Evolutionary conservation across 1,139 yeast species (phyloP), one percentile per base, ranked within the genome.

Genomic region (Blastobotrys serpentis): DNA sequence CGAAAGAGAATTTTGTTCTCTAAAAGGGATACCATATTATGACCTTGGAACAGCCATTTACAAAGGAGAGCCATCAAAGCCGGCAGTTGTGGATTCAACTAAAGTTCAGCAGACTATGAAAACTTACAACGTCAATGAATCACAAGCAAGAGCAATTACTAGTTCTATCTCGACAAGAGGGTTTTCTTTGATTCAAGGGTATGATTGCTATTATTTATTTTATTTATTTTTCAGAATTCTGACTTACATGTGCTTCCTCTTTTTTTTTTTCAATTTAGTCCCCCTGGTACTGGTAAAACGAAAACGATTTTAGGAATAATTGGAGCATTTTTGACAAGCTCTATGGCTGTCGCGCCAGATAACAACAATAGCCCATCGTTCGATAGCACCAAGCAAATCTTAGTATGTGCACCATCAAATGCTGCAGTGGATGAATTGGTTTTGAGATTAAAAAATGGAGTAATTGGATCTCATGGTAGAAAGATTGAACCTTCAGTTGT

Each of bases 351-450:
- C 1, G 60, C 69, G 2, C 73, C 76, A 0, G 70, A 68, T 1
- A 60, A 56, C 22, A 52, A 49, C 4, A 60, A 56, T 23, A 52
- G 50, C 4, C 49, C 23, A 41, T 30, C 32, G 21, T 42, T 43
- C 11, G 44, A 42, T 10, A 52, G 65, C 47, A 78, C 76, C 32
- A 73, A 72, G 47, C 78, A 82, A 51, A 79, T 94, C 2, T 71
- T 94, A 47, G 82, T 94, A 25, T 94, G 98, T 77, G 98, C 98
- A 1, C 99, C 99, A 2, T 88, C 97, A 65, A 94, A 94, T 70
- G 99, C 99, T 0, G 99, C 99, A 7, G 97, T 94, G 5, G 99
- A 94, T 70, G 98, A 94, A 63, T 74, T 94, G 56, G 95, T 90
- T n/a, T 60, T 90, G 18, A 83, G 99, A 65, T 71, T 94, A 52